Conservation (phyloP, 257 asterid species). For the Rauvolfia tetraphylla region DNA sequence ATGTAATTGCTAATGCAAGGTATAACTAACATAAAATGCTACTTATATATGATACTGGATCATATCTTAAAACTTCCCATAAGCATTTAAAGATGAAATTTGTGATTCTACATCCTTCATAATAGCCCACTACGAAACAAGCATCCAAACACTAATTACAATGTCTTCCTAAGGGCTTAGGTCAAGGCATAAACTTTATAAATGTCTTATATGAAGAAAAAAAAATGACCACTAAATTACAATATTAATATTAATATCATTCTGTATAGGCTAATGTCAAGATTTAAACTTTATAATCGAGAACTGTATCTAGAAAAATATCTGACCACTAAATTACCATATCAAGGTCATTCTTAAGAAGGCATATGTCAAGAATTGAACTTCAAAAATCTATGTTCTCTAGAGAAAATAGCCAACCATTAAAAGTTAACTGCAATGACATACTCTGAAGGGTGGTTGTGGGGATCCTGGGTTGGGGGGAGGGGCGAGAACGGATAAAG, state of each 20-base stretch:
- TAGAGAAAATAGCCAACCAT: not conserved
- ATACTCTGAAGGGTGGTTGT: not conserved
- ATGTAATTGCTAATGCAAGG: not conserved
- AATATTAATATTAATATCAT: no score
- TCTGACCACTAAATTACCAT: not conserved
- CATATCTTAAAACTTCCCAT: not conserved
- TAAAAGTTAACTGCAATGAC: not conserved
- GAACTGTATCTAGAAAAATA: no score
- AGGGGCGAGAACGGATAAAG: not conserved
- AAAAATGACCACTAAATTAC: not conserved
- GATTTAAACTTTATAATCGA: not conserved
- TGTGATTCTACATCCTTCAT: not conserved
- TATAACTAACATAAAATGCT: not conserved
- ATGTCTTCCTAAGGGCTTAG: no score
- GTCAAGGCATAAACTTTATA: not conserved
- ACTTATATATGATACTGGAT: not conserved
- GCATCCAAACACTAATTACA: not conserved
- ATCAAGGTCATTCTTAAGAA: not conserved
- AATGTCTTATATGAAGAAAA: not conserved
- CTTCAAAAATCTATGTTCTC: not conserved
- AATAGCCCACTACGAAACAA: not conserved
- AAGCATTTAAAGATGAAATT: not conserved
- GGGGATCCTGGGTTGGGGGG: not conserved
- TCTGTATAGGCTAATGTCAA: no score
- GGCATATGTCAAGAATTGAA: not conserved